Evolutionary conservation across 139 green algal genomes (phyloP), one percentile per base, ranked within the genome.

Genomic region (Coccomyxa sp.): DNA sequence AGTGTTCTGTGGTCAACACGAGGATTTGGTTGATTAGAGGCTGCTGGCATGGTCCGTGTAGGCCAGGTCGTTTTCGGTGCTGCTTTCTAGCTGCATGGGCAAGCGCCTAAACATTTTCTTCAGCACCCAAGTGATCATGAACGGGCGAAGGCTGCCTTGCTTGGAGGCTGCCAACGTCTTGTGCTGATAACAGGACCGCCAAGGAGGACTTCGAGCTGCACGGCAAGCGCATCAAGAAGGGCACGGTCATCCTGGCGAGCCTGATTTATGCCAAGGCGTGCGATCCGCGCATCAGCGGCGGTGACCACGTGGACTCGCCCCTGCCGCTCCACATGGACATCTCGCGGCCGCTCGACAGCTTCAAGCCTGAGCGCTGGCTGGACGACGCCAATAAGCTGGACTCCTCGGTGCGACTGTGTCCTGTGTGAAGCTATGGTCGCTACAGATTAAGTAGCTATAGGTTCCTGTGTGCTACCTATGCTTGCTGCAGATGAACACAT

Each of bases 141-240:
- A 51, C 3, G 38, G 7, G 38, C 3, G 7, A 51, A 51, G 7
- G 38, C 38, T 51, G 38, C 38, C 38, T 51, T 51, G 38, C 38
- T 51, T 51, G 38, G 38, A 3, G 38, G 38, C 7, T 51, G 38
- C 38, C 38, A 51, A 51, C 38, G 3, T 51, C 7, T 7, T 51
- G 38, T 51, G 38, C 38, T 7, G 38, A 51, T 30, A 13, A 9
- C 76, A 80, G 76, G 76, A 27, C 58, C 16, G 76, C 76, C 13
- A 58, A 63, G 76, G 31, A 80, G 76, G 76, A 80, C 76, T 80
- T 80, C 63, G 76, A 80, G 76, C 76, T 80, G 76, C 30, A 80
- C 76, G 76, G 76, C 16, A 58, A 59, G 31, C 76, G 76, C 14
- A 80, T 80, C 76, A 25, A 28, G 15, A 80, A 80, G 76, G 76